These are phyloP conservation scores for Euphorbia lathyris DNA, from an alignment of 345 rosid genomes.

Conservation along the genomic window DNA sequence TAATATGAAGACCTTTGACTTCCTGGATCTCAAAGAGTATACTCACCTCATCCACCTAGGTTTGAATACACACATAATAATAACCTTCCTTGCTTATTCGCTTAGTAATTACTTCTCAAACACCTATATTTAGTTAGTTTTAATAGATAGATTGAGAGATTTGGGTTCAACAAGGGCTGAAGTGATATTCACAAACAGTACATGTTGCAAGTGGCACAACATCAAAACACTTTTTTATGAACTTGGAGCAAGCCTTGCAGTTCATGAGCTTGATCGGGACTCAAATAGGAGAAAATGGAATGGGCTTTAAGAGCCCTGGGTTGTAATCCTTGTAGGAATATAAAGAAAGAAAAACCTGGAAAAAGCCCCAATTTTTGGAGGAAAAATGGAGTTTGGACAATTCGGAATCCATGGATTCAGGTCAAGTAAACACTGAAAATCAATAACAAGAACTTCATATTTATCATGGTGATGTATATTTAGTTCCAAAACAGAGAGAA, in stretches of 20 bases:
- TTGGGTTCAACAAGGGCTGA: slow-evolving; percentile 87
- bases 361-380: too few relatives aligned
- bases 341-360: too few relatives aligned
- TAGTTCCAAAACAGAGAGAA: too few relatives aligned
- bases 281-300: slow-evolving; percentile 73
- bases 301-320: slow-evolving; percentile 65
- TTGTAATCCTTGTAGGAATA: slow-evolving; percentile 60
- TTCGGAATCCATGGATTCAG: too few relatives aligned
- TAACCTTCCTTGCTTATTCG: too few relatives aligned
- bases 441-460: too few relatives aligned
- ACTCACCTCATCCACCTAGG: too few relatives aligned
- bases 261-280: slow-evolving; percentile 85
- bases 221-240: slow-evolving; percentile 88
- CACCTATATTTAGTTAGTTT: too few relatives aligned
- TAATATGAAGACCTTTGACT: slow-evolving; percentile 16
- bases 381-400: too few relatives aligned
- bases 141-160: slow-evolving; percentile 77
- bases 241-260: slow-evolving; percentile 92
- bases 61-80: slow-evolving; percentile 27
- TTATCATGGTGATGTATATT: too few relatives aligned
- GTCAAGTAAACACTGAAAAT: too few relatives aligned
- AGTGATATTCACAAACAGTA: slow-evolving; percentile 95
- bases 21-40: slow-evolving; percentile 37
- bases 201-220: slow-evolving; percentile 97
- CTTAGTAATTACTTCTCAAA: too few relatives aligned